phyloP scores from a whole-genome alignment of 106 monocot species.

The Dioscorea dumetorum region DNA sequence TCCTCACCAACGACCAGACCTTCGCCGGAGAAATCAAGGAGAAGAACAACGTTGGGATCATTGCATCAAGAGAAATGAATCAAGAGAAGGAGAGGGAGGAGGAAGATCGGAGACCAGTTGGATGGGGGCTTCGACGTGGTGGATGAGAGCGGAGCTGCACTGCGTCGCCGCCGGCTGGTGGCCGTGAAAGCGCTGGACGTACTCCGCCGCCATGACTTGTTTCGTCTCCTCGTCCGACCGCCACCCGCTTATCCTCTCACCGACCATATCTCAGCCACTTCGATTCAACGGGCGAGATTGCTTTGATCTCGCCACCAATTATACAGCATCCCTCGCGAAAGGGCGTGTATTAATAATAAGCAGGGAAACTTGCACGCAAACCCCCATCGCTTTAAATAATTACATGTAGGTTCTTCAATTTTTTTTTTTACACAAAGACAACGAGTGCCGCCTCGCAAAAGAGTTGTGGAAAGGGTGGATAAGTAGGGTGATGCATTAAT shows the following conservation, averaged over 20 bases:
- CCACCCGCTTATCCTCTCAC: not conserved
- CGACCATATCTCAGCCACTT: not conserved
- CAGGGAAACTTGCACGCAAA: too few species aligned
- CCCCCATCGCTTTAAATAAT: too few species aligned
- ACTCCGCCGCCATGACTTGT: slow-evolving; percentile 25
- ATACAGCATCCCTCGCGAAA: too few species aligned
- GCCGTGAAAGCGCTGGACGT: slow-evolving; percentile 29
- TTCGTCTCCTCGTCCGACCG: not conserved
- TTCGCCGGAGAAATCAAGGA: slow-evolving; percentile 5
- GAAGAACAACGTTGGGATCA: not conserved
- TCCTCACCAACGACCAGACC: slow-evolving; percentile 68
- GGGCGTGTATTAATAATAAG: too few species aligned
- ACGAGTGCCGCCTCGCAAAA: too few species aligned
- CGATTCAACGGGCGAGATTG: too few species aligned
- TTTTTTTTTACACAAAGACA: too few species aligned
- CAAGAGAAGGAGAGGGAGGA: not conserved
- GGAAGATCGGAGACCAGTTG: slow-evolving; percentile 25
- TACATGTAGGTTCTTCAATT: too few species aligned
- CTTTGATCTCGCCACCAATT: too few species aligned
- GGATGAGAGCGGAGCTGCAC: slow-evolving; percentile 47
- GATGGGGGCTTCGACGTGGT: slow-evolving; percentile 47
- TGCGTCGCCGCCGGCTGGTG: slow-evolving; percentile 35
- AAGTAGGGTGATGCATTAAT: too few species aligned
- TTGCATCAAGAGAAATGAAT: not conserved
- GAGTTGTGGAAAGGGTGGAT: too few species aligned